Evolutionary conservation across 2,329 filamentous ascomycete genomes (phyloP).

Genomic region (Aspergillus fischeri): DNA sequence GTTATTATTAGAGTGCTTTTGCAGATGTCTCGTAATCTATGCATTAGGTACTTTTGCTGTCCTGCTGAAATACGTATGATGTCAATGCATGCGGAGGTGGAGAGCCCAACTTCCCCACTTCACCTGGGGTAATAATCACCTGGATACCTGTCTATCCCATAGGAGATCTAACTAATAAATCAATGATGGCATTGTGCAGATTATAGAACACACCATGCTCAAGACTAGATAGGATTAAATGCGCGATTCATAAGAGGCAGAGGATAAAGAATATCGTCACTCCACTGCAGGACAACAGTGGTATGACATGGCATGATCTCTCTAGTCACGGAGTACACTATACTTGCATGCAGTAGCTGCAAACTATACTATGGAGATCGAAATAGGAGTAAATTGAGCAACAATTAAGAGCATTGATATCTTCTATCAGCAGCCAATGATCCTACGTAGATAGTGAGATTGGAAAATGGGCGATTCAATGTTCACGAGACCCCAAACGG

Average conservation of each 20-base stretch:
- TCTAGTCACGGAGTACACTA: background rate
- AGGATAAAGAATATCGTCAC: background rate
- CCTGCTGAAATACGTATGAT: background rate
- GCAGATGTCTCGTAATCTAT: background rate
- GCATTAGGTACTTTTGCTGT: background rate
- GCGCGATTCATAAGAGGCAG: too few relatives aligned
- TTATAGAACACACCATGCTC: too few relatives aligned
- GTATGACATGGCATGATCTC: background rate
- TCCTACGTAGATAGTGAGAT: too few relatives aligned
- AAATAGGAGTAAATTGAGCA: too few relatives aligned
- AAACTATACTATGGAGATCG: too few relatives aligned
- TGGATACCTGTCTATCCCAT: background rate
- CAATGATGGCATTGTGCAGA: too few relatives aligned
- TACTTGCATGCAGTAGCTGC: background rate
- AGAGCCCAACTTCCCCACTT: background rate
- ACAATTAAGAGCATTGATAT: too few relatives aligned
- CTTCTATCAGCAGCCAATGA: too few relatives aligned
- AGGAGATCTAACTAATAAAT: too few relatives aligned
- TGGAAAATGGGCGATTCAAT: background rate
- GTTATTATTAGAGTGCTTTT: background rate
- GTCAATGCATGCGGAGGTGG: background rate
- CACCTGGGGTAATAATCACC: background rate
- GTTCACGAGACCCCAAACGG: background rate
- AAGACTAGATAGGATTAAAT: too few relatives aligned
- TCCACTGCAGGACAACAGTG: background rate